Evolutionary conservation across 2,329 filamentous ascomycete genomes (phyloP).

Genomic region (Calonectria hawksworthii): DNA sequence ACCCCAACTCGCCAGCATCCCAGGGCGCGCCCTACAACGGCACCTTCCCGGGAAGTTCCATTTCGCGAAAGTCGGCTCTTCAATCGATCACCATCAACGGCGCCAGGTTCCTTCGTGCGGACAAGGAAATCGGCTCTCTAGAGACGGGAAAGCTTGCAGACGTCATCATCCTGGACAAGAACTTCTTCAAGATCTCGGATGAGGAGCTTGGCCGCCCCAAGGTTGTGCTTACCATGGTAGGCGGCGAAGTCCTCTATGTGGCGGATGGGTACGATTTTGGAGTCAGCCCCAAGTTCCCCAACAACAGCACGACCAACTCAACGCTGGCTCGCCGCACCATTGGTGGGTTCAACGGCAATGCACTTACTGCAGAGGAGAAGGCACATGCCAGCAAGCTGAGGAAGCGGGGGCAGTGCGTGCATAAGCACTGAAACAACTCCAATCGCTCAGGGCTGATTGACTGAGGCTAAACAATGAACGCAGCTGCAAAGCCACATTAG

Average conservation of each 20-base stretch:
- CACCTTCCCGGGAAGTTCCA: conserved; percentile 11
- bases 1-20: conserved; percentile 36
- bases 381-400: not conserved
- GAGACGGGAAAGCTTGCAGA: conserved; percentile 41
- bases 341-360: conserved; percentile 7
- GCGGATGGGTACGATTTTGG: conserved; percentile 33
- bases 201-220: conserved; percentile 38
- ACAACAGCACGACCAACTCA: conserved; percentile 12
- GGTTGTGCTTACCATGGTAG: conserved; percentile 38
- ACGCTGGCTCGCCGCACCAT: conserved; percentile 12
- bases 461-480: not conserved
- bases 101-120: conserved; percentile 32
- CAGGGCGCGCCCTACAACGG: conserved; percentile 29
- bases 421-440: not conserved
- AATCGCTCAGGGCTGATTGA: too few species aligned
- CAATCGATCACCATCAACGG: conserved; percentile 29
- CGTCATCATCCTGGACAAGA: conserved; percentile 31
- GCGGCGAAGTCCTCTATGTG: conserved; percentile 38
- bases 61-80: conserved; percentile 31
- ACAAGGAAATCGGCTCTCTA: conserved; percentile 34
- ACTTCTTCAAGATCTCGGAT: conserved; percentile 36
- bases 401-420: conserved; percentile 11
- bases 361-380: not conserved
- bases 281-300: conserved; percentile 32
- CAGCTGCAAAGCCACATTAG: not conserved